These are phyloP conservation scores for Rosa rugosa DNA, from an alignment of 306 rosid species.

Conservation along the genomic window DNA sequence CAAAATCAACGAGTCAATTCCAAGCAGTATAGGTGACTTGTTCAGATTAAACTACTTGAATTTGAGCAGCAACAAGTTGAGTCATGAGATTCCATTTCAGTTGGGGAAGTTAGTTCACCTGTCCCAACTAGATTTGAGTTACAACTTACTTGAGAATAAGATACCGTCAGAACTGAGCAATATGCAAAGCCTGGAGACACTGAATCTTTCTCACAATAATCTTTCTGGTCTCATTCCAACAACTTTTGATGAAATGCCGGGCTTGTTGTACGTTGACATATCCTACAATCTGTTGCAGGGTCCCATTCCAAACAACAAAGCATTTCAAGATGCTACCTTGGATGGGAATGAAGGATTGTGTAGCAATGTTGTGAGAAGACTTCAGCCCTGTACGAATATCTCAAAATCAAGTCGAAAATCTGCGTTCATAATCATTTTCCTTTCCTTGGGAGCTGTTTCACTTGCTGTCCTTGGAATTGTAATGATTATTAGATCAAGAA, in stretches of 20 bases:
- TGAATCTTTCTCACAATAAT: not conserved
- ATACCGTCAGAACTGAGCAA: not conserved
- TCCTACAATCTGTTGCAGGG: constrained; percentile 8
- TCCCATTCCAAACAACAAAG: not conserved
- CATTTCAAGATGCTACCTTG: not conserved
- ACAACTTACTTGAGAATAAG: constrained; percentile 8
- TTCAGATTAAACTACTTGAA: not conserved
- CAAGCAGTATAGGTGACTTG: not conserved
- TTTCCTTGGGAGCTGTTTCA: not conserved
- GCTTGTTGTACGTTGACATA: too few species aligned
- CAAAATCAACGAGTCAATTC: not conserved
- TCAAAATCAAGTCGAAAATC: not conserved
- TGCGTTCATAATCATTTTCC: not conserved
- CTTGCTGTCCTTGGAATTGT: not conserved
- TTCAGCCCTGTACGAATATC: not conserved
- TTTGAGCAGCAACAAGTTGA: not conserved
- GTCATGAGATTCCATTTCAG: not conserved
- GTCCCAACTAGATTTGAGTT: constrained; percentile 20
- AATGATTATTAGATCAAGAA: not conserved
- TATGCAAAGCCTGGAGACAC: not conserved
- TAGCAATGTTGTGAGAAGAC: not conserved
- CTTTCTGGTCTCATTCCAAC: not conserved
- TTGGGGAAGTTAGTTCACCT: not conserved
- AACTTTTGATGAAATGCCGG: too few species aligned
- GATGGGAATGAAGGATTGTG: constrained; percentile 1